Base-by-base conservation (phyloP, 345 rosid species). In the Arabidopsis suecica region DNA sequence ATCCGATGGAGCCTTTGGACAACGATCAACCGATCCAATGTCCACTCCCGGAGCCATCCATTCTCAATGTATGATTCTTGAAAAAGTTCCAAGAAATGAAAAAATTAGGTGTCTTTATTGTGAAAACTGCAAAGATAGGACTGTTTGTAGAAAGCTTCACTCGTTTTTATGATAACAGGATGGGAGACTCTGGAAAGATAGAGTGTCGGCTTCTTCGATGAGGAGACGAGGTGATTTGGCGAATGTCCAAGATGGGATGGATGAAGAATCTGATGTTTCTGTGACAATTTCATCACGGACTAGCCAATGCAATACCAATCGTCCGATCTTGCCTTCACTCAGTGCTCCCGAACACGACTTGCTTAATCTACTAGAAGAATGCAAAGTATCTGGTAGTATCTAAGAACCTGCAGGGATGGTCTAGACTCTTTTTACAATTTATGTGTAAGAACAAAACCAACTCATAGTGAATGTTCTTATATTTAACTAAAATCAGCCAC, bases 141-240 rank as follows among this genome's bases (percentile, higher is more conserved):
- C 16, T 51, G 40, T 25, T 42, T 49, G 5, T 16, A 10, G 5
- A 51, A 54, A 53, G 25, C 44, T 50, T 30, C 32, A n/a, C 3
- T 9, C 49, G 36, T n/a, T 4, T 42, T 11, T 14, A 61, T 54
- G 69, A n/a, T 76, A 67, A 69, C 79, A 91, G 97, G 98, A 93
- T 36, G 96, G 97, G 75, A 88, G 89, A 86, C 44, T 89, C 53
- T 91, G 97, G 98, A 93, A 93, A 71, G 96, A 93, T 80, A 81
- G 91, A 73, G 89, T 86, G 20, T 83, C 98, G 5, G 91, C 92
- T 2, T 84, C 93, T 1, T 85, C 81, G 1, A 83, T 77, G 81
- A 80, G 88, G 48, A 88, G 95, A 72, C 82, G 85, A 84, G 74
- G 71, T 9, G 93, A 91, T 76, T 81, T 89, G 81, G 91, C 86